Conservation (phyloP, 192 early-diverging fungal genomes). For the Coemansia sp. region DNA sequence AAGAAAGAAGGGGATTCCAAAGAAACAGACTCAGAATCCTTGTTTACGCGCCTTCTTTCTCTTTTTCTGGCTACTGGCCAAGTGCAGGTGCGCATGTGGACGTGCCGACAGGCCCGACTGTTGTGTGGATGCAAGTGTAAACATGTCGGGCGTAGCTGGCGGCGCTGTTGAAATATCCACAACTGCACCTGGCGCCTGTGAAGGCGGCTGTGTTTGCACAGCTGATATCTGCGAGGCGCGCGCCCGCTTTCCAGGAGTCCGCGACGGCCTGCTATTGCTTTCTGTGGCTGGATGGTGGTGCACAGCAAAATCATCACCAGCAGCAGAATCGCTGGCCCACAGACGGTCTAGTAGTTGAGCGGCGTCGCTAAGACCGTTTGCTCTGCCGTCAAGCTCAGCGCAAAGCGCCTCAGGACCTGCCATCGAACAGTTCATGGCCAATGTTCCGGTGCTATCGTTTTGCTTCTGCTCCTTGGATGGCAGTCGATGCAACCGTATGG, state of each 20-base stretch:
- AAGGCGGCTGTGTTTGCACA: background rate
- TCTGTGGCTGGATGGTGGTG: background rate
- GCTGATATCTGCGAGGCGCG: background rate
- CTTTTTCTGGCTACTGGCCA: slow-evolving; percentile 12
- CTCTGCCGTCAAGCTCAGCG: background rate
- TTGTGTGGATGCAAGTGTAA: slow-evolving; percentile 14
- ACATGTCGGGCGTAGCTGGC: slow-evolving; percentile 5
- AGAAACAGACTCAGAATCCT: slow-evolving; percentile 29
- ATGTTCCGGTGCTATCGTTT: background rate
- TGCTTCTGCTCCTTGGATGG: background rate
- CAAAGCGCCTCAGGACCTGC: background rate
- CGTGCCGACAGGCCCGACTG: background rate
- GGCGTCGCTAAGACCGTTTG: background rate
- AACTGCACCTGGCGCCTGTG: background rate
- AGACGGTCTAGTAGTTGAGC: slow-evolving; percentile 10
- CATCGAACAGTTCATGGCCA: background rate
- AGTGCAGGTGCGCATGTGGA: background rate
- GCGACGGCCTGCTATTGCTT: background rate
- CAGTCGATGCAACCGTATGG: background rate
- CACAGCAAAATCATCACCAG: background rate
- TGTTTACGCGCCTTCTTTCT: slow-evolving; percentile 35
- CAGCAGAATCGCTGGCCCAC: slow-evolving; percentile 6
- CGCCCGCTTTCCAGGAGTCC: background rate
- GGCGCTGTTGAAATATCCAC: background rate
- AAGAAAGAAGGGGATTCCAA: slow-evolving; percentile 2